These are phyloP conservation scores for Sergeia podlipaevii DNA, from an alignment of 208 protist genomes.

Conservation along the genomic window DNA sequence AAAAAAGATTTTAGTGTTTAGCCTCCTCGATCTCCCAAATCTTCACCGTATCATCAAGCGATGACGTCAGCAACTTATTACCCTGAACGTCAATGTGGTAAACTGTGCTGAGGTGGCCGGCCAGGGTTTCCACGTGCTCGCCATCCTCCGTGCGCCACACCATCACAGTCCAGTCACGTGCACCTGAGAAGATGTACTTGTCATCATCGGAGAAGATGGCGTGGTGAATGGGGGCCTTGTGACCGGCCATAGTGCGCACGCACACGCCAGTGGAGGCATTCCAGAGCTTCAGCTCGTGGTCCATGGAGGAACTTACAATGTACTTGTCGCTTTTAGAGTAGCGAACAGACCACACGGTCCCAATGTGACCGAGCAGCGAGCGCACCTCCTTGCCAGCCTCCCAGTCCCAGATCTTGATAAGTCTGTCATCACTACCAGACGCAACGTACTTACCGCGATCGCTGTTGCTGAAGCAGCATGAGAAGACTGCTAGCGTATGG, in stretches of 20 bases:
- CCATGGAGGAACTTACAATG: conserved; percentile 81
- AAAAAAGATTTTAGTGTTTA: conserved; percentile 6
- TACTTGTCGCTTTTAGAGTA: conserved; percentile 69
- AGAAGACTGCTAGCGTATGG: conserved; percentile 79
- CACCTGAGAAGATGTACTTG: conserved; percentile 84
- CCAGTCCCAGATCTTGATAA: conserved; percentile 89
- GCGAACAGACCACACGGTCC: conserved; percentile 75
- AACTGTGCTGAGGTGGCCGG: conserved; percentile 77
- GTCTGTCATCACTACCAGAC: conserved; percentile 77
- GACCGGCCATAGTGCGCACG: conserved; percentile 55
- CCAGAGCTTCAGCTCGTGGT: conserved; percentile 84
- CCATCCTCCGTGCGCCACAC: conserved; percentile 66
- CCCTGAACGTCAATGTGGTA: conserved; percentile 76
- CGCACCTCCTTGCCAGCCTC: conserved; percentile 41
- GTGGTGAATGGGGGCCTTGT: conserved; percentile 79
- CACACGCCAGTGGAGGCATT: conserved; percentile 38
- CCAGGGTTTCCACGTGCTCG: conserved; percentile 68
- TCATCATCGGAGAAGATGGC: conserved; percentile 75
- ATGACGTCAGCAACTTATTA: conserved; percentile 76
- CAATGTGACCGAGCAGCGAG: conserved; percentile 70
- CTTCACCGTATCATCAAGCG: conserved; percentile 82
- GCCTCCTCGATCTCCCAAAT: conserved; percentile 38
- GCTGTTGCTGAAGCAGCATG: conserved; percentile 74
- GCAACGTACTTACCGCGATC: conserved; percentile 73
- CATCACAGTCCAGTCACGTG: conserved; percentile 80